phyloP scores from a whole-genome alignment of 192 early-diverging fungal species.

The Chytriomyces sp. region DNA sequence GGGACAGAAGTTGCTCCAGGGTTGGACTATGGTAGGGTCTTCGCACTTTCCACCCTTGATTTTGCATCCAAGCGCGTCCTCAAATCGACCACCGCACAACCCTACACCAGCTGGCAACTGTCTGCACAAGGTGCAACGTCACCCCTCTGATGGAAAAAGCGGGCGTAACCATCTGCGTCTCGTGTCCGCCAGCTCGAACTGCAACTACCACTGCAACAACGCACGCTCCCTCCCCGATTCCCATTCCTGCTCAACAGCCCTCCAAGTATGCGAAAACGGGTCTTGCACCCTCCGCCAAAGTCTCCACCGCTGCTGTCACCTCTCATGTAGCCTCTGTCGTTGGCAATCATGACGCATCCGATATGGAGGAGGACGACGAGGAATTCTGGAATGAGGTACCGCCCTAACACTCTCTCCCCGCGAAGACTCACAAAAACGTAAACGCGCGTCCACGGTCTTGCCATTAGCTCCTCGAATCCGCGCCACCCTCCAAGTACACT shows the following conservation, averaged over 20 bases:
- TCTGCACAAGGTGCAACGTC: conserved; percentile 2
- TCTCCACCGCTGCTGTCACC: background rate
- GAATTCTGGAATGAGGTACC: conserved; percentile 19
- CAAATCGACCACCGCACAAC: background rate
- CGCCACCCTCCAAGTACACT: conserved; percentile 11
- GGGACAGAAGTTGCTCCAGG: conserved; percentile 4
- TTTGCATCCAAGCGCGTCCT: background rate
- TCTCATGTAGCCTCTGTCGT: no score
- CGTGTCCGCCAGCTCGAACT: background rate
- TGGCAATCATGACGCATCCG: background rate
- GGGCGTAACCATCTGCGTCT: background rate
- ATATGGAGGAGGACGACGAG: background rate
- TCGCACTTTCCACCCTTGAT: background rate
- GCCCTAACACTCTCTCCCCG: no score
- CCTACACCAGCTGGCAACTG: background rate
- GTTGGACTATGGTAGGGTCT: conserved; percentile 16
- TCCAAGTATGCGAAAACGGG: background rate
- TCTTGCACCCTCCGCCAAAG: background rate
- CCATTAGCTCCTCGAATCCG: conserved; percentile 16
- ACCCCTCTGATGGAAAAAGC: conserved; percentile 19
- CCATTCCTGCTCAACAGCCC: background rate
- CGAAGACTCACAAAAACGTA: background rate
- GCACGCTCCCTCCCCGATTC: background rate
- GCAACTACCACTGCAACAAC: background rate
- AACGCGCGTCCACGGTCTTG: no score